These are phyloP conservation scores for Cordyceps militaris DNA, from an alignment of 2,329 filamentous ascomycete genomes.

Conservation along the genomic window DNA sequence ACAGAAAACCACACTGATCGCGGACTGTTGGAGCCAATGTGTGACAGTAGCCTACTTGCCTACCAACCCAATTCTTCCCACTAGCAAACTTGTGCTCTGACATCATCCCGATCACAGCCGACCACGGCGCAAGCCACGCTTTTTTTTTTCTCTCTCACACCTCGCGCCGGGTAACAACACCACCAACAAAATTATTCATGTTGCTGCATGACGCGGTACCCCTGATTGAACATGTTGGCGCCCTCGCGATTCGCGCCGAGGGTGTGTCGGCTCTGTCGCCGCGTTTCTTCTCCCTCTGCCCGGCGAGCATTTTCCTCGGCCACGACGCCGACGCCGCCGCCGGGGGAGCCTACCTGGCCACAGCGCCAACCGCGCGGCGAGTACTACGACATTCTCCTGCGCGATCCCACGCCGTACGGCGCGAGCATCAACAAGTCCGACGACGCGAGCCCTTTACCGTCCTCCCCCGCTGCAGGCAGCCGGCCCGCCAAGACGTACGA, in stretches of 20 bases:
- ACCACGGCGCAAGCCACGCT: not conserved
- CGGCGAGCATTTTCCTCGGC: slow-evolving; percentile 7
- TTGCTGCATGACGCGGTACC: not conserved
- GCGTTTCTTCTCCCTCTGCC: not conserved
- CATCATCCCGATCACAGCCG: slow-evolving; percentile 11
- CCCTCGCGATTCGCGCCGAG: not conserved
- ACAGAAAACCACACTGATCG: too few relatives aligned
- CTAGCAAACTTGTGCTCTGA: slow-evolving; percentile 6
- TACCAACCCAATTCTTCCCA: not conserved
- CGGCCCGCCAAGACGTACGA: slow-evolving; percentile 5
- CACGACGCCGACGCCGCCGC: not conserved
- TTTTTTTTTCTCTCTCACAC: too few relatives aligned
- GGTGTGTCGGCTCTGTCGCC: slow-evolving; percentile 3
- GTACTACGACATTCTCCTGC: slow-evolving; percentile 13
- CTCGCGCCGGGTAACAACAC: not conserved
- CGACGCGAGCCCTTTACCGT: not conserved
- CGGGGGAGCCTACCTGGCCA: not conserved
- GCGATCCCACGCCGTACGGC: slow-evolving; percentile 8
- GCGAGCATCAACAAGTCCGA: not conserved
- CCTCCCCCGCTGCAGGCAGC: not conserved
- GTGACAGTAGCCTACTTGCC: not conserved
- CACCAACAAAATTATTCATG: too few relatives aligned
- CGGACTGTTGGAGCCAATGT: too few relatives aligned
- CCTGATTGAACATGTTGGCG: not conserved
- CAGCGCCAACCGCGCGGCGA: slow-evolving; percentile 7